Conservation (phyloP, 768 basidiomycete species). For the Cubamyces lactineus region DNA sequence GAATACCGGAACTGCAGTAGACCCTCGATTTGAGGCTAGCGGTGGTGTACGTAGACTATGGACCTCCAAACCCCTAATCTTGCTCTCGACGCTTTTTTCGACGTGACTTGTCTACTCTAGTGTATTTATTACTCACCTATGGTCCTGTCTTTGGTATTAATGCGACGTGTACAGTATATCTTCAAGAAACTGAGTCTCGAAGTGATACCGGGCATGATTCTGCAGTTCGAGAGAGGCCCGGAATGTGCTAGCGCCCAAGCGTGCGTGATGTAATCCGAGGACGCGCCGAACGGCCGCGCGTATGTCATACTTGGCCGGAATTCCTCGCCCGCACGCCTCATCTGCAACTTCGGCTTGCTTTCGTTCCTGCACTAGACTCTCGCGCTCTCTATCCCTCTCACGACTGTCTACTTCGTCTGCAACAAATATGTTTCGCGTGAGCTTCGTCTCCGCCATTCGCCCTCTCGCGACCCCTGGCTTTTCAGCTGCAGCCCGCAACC, state of each 20-base stretch:
- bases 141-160: conserved; percentile 1
- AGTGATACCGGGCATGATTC: no score
- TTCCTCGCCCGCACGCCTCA: neutral
- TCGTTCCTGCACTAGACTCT: conserved; percentile 1
- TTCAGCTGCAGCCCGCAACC: conserved; percentile 25
- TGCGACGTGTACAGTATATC: conserved; percentile 11
- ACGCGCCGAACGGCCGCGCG: conserved; percentile 10
- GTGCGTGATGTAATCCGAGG: conserved; percentile 14
- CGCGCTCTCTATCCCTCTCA: neutral
- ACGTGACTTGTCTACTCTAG: neutral
- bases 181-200: neutral
- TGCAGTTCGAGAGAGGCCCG: conserved; percentile 13
- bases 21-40: neutral
- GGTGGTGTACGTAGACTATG: neutral
- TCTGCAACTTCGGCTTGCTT: neutral
- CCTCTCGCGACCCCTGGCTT: conserved; percentile 30
- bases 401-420: neutral
- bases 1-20: conserved; percentile 41
- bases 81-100: neutral
- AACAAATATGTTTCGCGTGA: conserved; percentile 32
- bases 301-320: conserved; percentile 13
- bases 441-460: conserved; percentile 27
- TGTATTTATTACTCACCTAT: conserved; percentile 23
- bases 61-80: neutral
- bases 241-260: neutral